Percentiles rank a stretch among this genome's conserved stretches.
These are phyloP conservation scores for Scheffersomyces illinoinensis DNA, from an alignment of 1,139 yeast genomes.

Conservation along the genomic window DNA sequence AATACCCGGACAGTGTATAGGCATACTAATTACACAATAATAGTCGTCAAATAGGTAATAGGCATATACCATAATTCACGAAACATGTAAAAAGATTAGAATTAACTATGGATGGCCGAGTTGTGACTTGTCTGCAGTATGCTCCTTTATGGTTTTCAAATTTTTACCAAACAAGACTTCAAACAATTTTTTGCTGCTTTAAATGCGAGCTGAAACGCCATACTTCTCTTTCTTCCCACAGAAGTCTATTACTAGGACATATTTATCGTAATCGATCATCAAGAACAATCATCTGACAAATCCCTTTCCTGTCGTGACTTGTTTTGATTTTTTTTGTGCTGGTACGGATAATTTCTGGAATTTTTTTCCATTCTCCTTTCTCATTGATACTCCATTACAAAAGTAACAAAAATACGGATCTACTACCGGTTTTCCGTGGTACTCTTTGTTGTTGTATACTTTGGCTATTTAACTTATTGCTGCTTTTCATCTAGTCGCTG, in stretches of 20 bases:
- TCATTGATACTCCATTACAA: neutral
- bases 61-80: neutral
- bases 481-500: constrained; percentile 5
- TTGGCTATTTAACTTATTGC: constrained; percentile 7
- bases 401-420: constrained; percentile 1
- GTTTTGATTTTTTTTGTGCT: neutral
- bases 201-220: neutral
- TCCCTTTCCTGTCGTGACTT: neutral
- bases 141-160: neutral
- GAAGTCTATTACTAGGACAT: neutral
- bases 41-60: neutral
- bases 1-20: neutral
- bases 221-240: neutral
- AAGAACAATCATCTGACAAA: neutral
- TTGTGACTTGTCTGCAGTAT: neutral
- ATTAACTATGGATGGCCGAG: neutral
- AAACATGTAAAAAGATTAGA: too few species aligned
- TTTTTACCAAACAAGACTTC: neutral
- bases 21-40: neutral
- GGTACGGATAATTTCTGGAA: neutral
- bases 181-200: neutral
- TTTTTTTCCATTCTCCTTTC: neutral
- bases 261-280: neutral
- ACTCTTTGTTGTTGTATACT: constrained; percentile 7
- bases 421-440: constrained; percentile 7